phyloP scores from a whole-genome alignment of 2,329 filamentous ascomycete species.

The Cladosporium oxysporum region DNA sequence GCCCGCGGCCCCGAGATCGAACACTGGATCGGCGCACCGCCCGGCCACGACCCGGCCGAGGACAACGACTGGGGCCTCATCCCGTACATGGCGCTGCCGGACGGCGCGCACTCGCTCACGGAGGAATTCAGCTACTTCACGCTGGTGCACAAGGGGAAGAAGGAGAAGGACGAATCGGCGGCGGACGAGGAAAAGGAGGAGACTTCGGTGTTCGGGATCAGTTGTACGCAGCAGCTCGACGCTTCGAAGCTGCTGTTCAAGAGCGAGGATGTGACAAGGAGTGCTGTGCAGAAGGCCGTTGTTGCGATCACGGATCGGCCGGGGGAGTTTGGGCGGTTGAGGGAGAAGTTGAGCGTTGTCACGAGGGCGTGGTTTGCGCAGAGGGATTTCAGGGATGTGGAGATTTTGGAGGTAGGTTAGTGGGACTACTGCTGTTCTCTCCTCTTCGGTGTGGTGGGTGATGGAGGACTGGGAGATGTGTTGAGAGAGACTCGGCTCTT shows the following conservation, averaged over 20 bases:
- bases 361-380: constrained; percentile 97
- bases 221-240: constrained; percentile 90
- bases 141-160: constrained; percentile 53
- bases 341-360: constrained; percentile 85
- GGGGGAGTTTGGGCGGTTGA: constrained; percentile 84
- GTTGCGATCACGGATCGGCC: constrained; percentile 92
- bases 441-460: neutral
- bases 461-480: neutral
- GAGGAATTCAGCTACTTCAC: constrained; percentile 99
- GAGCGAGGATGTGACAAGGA: constrained; percentile 88
- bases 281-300: constrained; percentile 96
- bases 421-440: neutral
- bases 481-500: neutral
- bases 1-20: constrained; percentile 84
- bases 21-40: constrained; percentile 76
- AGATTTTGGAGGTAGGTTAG: constrained; percentile 69
- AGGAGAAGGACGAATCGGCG: neutral
- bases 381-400: constrained; percentile 85
- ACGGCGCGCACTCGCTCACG: constrained; percentile 89
- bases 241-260: constrained; percentile 73
- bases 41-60: constrained; percentile 76
- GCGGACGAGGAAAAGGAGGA: constrained; percentile 30
- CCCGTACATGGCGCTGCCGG: constrained; percentile 94
- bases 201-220: constrained; percentile 80
- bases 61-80: constrained; percentile 88